phyloP scores from a whole-genome alignment of 2,329 filamentous ascomycete genomes.

The Fusarium aywerte region DNA sequence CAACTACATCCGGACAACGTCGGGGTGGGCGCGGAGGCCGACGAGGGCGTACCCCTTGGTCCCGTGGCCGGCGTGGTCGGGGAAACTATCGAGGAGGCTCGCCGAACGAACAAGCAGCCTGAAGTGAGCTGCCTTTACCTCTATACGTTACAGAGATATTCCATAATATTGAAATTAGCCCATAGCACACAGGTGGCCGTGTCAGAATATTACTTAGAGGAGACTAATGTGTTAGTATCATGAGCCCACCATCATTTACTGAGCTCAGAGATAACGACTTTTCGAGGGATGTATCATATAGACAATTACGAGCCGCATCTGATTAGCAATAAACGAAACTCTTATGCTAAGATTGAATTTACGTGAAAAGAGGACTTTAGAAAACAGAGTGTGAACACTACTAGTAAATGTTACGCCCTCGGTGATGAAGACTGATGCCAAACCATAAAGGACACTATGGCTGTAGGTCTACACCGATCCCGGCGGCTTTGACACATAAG shows the following conservation, averaged over 20 bases:
- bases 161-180: neutral
- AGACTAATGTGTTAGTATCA: slow-evolving; percentile 11
- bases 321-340: neutral
- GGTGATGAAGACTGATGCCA: neutral
- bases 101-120: slow-evolving; percentile 3
- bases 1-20: slow-evolving; percentile 9
- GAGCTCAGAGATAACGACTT: neutral
- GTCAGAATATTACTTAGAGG: neutral
- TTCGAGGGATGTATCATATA: neutral
- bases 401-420: neutral
- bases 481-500: neutral
- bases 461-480: too few species aligned
- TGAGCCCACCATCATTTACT: neutral
- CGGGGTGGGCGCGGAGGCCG: slow-evolving; percentile 40
- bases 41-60: slow-evolving; percentile 44
- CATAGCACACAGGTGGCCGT: neutral
- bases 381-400: neutral
- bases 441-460: neutral
- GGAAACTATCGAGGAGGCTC: slow-evolving; percentile 25
- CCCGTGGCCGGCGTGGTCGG: slow-evolving; percentile 46
- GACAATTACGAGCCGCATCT: neutral
- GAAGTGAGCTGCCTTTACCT: neutral
- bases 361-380: neutral
- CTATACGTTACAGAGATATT: neutral
- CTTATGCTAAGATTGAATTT: neutral